Evolutionary conservation across 257 asterid species (phyloP).

Genomic region (Perilla frutescens): DNA sequence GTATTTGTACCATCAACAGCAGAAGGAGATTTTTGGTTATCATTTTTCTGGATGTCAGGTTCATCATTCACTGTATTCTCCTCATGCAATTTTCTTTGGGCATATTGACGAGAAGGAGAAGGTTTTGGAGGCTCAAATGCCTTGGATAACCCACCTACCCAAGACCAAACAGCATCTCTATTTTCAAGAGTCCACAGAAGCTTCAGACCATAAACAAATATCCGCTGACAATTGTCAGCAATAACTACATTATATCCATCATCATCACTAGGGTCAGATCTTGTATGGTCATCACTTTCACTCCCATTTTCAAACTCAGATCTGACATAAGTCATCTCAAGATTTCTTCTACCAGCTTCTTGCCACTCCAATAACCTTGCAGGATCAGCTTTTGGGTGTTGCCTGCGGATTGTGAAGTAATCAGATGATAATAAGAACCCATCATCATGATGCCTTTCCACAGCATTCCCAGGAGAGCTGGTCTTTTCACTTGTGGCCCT

Average conservation of each 20-base stretch:
- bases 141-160: slow-evolving; percentile 96
- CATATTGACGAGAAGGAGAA: slow-evolving; percentile 96
- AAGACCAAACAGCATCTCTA: slow-evolving; percentile 99
- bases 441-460: slow-evolving; percentile 86
- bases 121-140: slow-evolving; percentile 96
- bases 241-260: slow-evolving; percentile 93
- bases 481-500: slow-evolving; percentile 61
- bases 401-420: slow-evolving; percentile 88
- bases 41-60: slow-evolving; percentile 62
- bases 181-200: slow-evolving; percentile 97
- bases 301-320: slow-evolving; percentile 96
- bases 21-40: slow-evolving; percentile 59
- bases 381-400: slow-evolving; percentile 96
- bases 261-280: slow-evolving; percentile 94
- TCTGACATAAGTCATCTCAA: slow-evolving; percentile 89
- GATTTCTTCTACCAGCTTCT: slow-evolving; percentile 91
- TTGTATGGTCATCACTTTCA: slow-evolving; percentile 91
- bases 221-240: slow-evolving; percentile 96
- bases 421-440: slow-evolving; percentile 92
- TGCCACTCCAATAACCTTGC: slow-evolving; percentile 91
- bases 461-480: slow-evolving; percentile 50
- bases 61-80: slow-evolving; percentile 60
- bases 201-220: slow-evolving; percentile 92
- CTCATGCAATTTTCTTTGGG: slow-evolving; percentile 88
- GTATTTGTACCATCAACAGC: slow-evolving; percentile 56